Conservation (phyloP, 2,329 filamentous ascomycete species). For the Cytospora piceicola region DNA sequence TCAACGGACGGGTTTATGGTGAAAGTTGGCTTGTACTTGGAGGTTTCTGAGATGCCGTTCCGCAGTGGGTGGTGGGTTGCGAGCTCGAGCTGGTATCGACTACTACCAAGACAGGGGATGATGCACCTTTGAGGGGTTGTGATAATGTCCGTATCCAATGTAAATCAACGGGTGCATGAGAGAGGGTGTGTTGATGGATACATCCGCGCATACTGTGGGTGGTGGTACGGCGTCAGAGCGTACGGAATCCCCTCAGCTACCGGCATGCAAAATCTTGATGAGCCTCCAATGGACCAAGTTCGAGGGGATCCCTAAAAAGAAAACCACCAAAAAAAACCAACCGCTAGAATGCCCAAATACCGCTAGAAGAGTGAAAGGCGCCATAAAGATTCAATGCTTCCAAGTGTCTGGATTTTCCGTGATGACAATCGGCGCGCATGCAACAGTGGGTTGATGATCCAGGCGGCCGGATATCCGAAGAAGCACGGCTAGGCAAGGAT, state of each 20-base stretch:
- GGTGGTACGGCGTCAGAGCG: background rate
- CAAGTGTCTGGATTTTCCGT: background rate
- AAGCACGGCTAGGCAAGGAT: conserved; percentile 17
- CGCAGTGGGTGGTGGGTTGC: background rate
- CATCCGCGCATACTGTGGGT: background rate
- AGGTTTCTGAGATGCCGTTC: background rate
- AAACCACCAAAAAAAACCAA: too few relatives aligned
- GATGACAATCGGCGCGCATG: background rate
- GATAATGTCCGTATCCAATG: conserved; percentile 15
- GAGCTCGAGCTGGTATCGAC: background rate
- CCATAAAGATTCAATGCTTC: background rate
- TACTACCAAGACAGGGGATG: conserved; percentile 2
- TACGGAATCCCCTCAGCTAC: background rate
- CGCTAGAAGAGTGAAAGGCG: background rate
- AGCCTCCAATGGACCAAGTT: background rate
- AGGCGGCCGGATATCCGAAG: conserved; percentile 17
- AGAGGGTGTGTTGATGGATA: conserved; percentile 2
- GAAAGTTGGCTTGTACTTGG: conserved; percentile 20
- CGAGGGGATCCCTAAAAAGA: too few relatives aligned
- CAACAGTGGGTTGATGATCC: conserved; percentile 10
- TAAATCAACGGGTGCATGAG: conserved; percentile 15
- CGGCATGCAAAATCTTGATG: background rate
- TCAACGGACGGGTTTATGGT: background rate
- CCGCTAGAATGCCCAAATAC: background rate
- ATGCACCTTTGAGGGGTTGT: background rate